phyloP scores from a whole-genome alignment of 2,329 filamentous ascomycete genomes.

The Biscogniauxia sp. region DNA sequence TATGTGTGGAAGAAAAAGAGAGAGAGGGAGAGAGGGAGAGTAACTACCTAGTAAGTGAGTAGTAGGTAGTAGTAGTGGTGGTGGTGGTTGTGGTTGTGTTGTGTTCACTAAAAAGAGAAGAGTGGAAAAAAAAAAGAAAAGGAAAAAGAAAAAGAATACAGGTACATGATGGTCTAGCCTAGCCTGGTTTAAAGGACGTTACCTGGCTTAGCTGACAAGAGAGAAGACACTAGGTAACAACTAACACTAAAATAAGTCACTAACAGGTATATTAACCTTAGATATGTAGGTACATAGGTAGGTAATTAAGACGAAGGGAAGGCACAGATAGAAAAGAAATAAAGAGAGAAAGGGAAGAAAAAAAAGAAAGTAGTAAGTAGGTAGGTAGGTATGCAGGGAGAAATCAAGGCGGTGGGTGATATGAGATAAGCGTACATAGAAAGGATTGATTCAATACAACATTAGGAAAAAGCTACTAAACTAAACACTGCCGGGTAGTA shows the following conservation, averaged over 20 bases:
- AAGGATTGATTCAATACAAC: background rate
- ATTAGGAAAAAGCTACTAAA: background rate
- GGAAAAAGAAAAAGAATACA: background rate
- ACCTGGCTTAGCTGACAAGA: too few species aligned
- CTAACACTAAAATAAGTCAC: too few species aligned
- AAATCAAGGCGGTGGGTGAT: background rate
- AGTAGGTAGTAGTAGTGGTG: background rate
- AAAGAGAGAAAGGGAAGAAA: background rate
- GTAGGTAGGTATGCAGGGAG: background rate
- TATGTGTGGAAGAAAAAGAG: background rate
- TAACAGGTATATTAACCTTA: too few species aligned
- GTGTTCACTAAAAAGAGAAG: background rate
- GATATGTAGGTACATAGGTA: too few species aligned
- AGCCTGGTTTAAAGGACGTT: too few species aligned
- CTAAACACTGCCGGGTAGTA: background rate
- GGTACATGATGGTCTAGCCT: too few species aligned
- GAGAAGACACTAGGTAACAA: too few species aligned
- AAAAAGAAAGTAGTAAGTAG: background rate
- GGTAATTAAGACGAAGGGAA: too few species aligned
- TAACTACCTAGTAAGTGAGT: background rate
- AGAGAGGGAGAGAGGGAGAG: background rate
- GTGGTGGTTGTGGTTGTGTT: too few species aligned
- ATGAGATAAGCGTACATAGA: background rate
- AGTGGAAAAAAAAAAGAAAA: constrained; percentile 1
- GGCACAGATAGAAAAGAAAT: too few species aligned